These are phyloP conservation scores for Amylostereum chailletii DNA, from an alignment of 1,284 basidiomycete genomes.

Conservation along the genomic window DNA sequence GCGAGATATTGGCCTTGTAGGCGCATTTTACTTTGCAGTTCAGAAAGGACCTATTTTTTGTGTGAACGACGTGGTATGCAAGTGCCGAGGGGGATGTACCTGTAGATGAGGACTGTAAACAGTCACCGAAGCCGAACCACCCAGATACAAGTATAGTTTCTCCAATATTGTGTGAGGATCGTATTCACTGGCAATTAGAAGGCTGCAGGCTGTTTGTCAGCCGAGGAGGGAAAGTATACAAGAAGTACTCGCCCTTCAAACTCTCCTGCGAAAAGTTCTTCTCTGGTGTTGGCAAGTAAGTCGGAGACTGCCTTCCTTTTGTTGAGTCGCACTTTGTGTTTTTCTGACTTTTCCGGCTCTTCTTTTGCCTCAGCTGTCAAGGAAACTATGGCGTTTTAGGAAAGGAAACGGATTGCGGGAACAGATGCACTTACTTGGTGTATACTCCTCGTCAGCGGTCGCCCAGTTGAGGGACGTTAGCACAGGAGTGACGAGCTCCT, in stretches of 20 bases:
- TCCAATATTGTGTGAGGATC: slow-evolving; percentile 81
- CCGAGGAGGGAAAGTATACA: neutral
- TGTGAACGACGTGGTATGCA: slow-evolving; percentile 3
- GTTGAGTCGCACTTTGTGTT: slow-evolving; percentile 58
- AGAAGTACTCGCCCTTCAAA: slow-evolving; percentile 66
- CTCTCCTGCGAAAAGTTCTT: slow-evolving; percentile 80
- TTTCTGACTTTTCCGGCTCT: slow-evolving; percentile 39
- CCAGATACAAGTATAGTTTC: slow-evolving; percentile 67
- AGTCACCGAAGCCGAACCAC: slow-evolving; percentile 81
- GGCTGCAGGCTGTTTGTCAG: slow-evolving; percentile 30
- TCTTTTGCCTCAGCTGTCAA: too few species aligned
- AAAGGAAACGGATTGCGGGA: too few species aligned
- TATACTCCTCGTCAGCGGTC: slow-evolving; percentile 74
- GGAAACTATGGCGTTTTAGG: too few species aligned
- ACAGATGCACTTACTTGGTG: slow-evolving; percentile 38
- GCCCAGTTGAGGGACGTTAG: slow-evolving; percentile 85
- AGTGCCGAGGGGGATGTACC: slow-evolving; percentile 27
- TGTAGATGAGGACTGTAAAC: slow-evolving; percentile 81
- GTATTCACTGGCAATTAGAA: slow-evolving; percentile 80
- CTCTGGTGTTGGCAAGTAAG: slow-evolving; percentile 53
- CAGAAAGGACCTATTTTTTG: slow-evolving; percentile 50
- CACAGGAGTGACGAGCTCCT: slow-evolving; percentile 43
- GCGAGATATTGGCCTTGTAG: slow-evolving; percentile 64
- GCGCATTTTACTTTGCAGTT: slow-evolving; percentile 70
- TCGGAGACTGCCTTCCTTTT: slow-evolving; percentile 64